phyloP scores from a whole-genome alignment of 257 asterid genomes.

The Dorcoceras hygrometricum region DNA sequence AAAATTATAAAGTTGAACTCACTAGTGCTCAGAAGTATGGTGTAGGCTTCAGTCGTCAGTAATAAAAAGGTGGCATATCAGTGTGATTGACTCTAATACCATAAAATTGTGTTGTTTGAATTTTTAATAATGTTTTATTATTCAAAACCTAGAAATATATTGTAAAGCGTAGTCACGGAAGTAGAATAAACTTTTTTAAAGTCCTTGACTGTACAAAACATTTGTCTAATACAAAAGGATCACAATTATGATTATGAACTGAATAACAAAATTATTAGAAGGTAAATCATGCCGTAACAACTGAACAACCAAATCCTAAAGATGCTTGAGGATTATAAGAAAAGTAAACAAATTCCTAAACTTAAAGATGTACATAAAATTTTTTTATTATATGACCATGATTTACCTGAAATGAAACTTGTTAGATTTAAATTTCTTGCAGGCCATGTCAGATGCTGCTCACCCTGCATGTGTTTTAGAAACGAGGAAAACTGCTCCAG shows the following conservation, averaged over 20 bases:
- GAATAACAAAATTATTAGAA: not conserved
- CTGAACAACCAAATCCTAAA: not conserved
- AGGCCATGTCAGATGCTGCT: conserved; percentile 99
- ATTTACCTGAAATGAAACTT: not conserved
- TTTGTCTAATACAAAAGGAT: not conserved
- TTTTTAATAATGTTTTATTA: no score
- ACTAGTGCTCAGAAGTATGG: not conserved
- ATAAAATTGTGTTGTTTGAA: not conserved
- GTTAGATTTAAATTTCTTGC: conserved; percentile 20
- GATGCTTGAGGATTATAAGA: not conserved
- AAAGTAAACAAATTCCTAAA: not conserved
- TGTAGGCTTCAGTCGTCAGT: not conserved
- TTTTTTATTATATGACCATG: not conserved
- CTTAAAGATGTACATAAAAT: conserved; percentile 5
- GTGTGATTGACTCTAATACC: not conserved
- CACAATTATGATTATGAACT: not conserved
- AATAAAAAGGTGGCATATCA: not conserved
- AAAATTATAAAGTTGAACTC: not conserved
- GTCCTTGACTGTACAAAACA: not conserved
- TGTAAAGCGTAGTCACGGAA: not conserved
- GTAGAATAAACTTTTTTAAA: no score
- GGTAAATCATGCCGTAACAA: not conserved
- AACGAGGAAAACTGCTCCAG: conserved; percentile 97
- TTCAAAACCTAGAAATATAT: not conserved
- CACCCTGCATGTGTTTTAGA: conserved; percentile 77